A percentile compares a stretch with the other conserved stretches of the same genome.
Evolutionary conservation across 2,329 filamentous ascomycete species (phyloP).

Genomic region (Dactylellina leptospora): DNA sequence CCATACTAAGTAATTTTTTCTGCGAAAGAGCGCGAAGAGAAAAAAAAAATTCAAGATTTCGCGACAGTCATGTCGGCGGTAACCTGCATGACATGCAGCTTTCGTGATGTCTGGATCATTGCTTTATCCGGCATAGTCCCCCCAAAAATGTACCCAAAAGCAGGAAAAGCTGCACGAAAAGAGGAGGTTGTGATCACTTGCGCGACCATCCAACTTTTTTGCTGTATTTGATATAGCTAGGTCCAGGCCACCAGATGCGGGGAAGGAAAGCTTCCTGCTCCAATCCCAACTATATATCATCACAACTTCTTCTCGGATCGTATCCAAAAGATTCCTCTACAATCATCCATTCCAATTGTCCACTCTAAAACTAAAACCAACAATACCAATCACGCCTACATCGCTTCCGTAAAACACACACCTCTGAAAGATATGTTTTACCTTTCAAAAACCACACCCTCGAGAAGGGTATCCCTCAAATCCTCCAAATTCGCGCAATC

Average conservation of each 20-base stretch:
- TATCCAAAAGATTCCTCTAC: neutral
- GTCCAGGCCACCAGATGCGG: slow-evolving; percentile 22
- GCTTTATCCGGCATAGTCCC: slow-evolving; percentile 25
- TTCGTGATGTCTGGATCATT: neutral
- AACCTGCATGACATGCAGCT: slow-evolving; percentile 26
- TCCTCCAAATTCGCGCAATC: slow-evolving; percentile 23
- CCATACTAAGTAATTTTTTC: neutral
- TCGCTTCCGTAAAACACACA: slow-evolving; percentile 10
- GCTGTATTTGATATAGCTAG: slow-evolving; percentile 11
- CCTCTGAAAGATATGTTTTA: slow-evolving; percentile 35
- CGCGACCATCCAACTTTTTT: slow-evolving; percentile 45
- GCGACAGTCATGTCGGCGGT: slow-evolving; percentile 2
- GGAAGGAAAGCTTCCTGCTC: slow-evolving; percentile 11
- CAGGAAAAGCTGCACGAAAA: slow-evolving; percentile 10
- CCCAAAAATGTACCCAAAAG: no score
- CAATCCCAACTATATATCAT: neutral
- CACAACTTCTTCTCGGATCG: neutral
- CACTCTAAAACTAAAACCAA: neutral
- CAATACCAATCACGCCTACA: neutral
- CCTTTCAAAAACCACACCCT: slow-evolving; percentile 24
- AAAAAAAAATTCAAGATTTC: slow-evolving; percentile 16
- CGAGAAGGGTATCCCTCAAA: slow-evolving; percentile 19
- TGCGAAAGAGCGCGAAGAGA: no score
- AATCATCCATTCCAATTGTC: neutral
- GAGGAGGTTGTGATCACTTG: slow-evolving; percentile 42